Percentiles rank a stretch among this genome's conserved stretches.
Evolutionary conservation across 805 yeast genomes (phyloP).

Genomic region (Lachancea sp.): DNA sequence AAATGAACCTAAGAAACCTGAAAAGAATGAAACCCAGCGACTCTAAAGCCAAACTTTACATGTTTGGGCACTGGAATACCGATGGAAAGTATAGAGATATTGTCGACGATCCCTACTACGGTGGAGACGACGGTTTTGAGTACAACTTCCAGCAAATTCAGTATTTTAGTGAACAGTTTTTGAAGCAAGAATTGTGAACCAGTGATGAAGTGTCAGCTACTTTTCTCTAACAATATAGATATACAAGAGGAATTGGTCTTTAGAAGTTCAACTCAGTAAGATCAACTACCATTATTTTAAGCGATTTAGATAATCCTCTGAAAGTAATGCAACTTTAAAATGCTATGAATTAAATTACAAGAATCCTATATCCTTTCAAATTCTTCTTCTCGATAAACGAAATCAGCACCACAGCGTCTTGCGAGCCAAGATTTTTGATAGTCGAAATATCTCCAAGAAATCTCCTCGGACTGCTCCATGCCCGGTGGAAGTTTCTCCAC

Average conservation of each 20-base stretch:
- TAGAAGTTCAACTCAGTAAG: no score
- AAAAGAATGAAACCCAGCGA: constrained; percentile 45
- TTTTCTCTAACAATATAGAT: neutral
- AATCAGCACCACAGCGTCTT: constrained; percentile 38
- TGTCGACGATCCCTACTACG: constrained; percentile 90
- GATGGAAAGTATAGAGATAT: constrained; percentile 44
- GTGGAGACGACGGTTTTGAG: constrained; percentile 79
- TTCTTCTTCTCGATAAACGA: constrained; percentile 39
- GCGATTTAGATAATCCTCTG: neutral
- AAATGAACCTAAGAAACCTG: constrained; percentile 48
- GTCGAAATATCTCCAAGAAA: constrained; percentile 77
- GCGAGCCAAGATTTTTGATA: constrained; percentile 65
- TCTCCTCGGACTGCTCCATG: constrained; percentile 45
- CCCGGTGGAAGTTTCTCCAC: constrained; percentile 77
- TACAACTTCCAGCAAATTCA: constrained; percentile 64
- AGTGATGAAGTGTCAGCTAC: neutral
- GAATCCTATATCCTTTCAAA: constrained; percentile 35
- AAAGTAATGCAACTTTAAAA: neutral
- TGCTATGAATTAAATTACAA: constrained; percentile 4
- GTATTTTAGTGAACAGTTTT: constrained; percentile 68
- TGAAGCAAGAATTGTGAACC: constrained; percentile 41
- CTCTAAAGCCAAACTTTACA: constrained; percentile 42
- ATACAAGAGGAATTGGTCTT: no score
- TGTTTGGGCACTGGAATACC: constrained; percentile 80
- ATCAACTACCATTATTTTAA: no score